These are phyloP conservation scores for Allomyces javanicus DNA, from an alignment of 192 early-diverging fungal species.

Conservation along the genomic window DNA sequence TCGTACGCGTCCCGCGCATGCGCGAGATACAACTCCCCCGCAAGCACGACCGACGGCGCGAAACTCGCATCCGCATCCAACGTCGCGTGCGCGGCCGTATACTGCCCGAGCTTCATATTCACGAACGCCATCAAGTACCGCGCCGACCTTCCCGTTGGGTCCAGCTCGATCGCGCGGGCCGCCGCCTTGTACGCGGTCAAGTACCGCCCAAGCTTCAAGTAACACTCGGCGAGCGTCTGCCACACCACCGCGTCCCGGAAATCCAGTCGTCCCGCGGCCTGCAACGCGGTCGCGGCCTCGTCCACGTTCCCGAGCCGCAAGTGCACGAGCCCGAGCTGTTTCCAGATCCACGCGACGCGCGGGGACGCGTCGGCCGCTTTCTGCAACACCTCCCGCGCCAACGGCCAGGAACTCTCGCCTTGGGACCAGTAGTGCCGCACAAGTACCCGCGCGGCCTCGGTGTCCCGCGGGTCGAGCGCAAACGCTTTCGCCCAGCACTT, in stretches of 20 bases:
- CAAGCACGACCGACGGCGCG: neutral
- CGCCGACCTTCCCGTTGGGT: neutral
- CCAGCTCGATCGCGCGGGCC: neutral
- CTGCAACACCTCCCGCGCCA: neutral
- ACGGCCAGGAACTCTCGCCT: neutral
- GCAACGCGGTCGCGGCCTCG: neutral
- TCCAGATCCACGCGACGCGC: neutral
- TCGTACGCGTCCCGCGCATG: neutral
- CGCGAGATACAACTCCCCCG: neutral
- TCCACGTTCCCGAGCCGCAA: neutral
- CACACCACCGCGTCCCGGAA: neutral
- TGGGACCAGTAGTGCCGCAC: conserved; percentile 1
- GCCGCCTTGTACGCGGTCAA: neutral
- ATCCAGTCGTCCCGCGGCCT: neutral
- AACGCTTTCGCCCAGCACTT: conserved; percentile 70
- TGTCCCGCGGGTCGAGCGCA: conserved; percentile 41
- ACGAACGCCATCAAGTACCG: neutral
- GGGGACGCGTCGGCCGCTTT: neutral
- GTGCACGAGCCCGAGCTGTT: neutral
- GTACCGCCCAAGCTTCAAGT: neutral
- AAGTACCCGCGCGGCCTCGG: conserved; percentile 42
- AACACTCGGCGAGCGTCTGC: neutral
- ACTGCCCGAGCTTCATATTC: neutral
- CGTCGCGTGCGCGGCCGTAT: neutral
- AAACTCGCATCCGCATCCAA: neutral